Percentiles rank a stretch among this genome's conserved stretches.
Evolutionary conservation across 164 flowering plant genomes (phyloP).

Genomic region (Umbellularia californica): DNA sequence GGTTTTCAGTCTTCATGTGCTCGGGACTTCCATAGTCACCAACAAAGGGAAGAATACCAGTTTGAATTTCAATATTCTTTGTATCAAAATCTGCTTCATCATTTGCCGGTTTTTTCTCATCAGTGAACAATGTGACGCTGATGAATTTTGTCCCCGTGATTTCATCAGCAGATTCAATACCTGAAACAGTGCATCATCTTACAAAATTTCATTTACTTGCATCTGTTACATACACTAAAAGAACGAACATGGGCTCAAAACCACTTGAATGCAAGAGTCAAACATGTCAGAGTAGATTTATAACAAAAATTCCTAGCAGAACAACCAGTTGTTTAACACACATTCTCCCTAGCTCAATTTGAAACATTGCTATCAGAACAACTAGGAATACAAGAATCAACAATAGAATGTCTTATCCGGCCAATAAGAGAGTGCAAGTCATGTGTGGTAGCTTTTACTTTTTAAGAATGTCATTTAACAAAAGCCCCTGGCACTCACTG

Average conservation of each 20-base stretch:
- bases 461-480: not conserved
- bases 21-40: constrained; percentile 8
- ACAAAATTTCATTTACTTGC: not conserved
- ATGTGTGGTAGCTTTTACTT: not conserved
- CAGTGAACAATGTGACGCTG: constrained; percentile 6
- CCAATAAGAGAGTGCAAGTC: too few species aligned
- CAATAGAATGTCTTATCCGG: not conserved
- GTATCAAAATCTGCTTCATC: constrained; percentile 9
- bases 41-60: constrained; percentile 6
- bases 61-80: constrained; percentile 11
- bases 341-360: too few species aligned
- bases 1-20: constrained; percentile 14
- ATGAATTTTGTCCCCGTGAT: constrained; percentile 10
- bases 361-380: not conserved
- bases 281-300: not conserved
- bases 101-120: constrained; percentile 11
- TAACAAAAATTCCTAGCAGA: not conserved
- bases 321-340: not conserved
- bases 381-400: not conserved
- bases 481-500: not conserved
- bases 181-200: constrained; percentile 20
- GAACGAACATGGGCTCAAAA: not conserved
- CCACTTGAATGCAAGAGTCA: not conserved
- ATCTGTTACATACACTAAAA: not conserved
- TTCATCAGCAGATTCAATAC: constrained; percentile 18